phyloP scores from a whole-genome alignment of 345 rosid species.

The Trapa bicornis region DNA sequence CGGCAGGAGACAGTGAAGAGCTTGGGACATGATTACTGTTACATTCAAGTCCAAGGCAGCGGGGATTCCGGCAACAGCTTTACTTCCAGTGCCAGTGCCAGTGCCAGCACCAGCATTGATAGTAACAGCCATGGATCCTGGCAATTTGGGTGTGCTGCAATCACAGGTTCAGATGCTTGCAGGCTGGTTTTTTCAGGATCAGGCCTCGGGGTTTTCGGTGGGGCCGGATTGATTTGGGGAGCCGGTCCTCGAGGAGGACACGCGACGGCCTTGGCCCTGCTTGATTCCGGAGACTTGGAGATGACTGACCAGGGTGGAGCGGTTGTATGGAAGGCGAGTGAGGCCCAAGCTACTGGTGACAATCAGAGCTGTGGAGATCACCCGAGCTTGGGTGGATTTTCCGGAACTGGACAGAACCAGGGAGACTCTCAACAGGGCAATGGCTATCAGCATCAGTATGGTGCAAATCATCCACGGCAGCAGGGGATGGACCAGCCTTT shows the following conservation, averaged over 20 bases:
- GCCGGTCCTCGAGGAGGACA: too few relatives aligned
- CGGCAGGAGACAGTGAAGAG: neutral
- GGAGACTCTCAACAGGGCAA: slow-evolving; percentile 6
- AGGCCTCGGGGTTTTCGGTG: too few relatives aligned
- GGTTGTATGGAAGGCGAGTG: too few relatives aligned
- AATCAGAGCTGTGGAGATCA: too few relatives aligned
- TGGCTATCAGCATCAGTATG: slow-evolving; percentile 18
- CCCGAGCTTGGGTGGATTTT: too few relatives aligned
- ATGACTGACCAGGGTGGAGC: neutral
- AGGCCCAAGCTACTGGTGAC: too few relatives aligned
- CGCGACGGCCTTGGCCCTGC: too few relatives aligned
- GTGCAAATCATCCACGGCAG: slow-evolving; percentile 14
- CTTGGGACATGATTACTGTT: slow-evolving; percentile 4
- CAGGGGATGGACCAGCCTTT: slow-evolving; percentile 25
- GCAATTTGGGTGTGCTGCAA: slow-evolving; percentile 6
- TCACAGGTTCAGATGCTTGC: slow-evolving; percentile 6
- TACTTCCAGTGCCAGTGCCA: neutral
- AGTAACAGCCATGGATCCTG: neutral
- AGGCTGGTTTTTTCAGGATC: slow-evolving; percentile 6
- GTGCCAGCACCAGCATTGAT: neutral
- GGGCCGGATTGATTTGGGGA: too few relatives aligned
- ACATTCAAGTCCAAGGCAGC: slow-evolving; percentile 10
- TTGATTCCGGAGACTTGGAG: too few relatives aligned
- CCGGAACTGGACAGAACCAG: too few relatives aligned
- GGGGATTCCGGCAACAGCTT: neutral